These are phyloP conservation scores for Rhynchospora breviuscula DNA, from an alignment of 176 grass and related monocot genomes.

Conservation along the genomic window DNA sequence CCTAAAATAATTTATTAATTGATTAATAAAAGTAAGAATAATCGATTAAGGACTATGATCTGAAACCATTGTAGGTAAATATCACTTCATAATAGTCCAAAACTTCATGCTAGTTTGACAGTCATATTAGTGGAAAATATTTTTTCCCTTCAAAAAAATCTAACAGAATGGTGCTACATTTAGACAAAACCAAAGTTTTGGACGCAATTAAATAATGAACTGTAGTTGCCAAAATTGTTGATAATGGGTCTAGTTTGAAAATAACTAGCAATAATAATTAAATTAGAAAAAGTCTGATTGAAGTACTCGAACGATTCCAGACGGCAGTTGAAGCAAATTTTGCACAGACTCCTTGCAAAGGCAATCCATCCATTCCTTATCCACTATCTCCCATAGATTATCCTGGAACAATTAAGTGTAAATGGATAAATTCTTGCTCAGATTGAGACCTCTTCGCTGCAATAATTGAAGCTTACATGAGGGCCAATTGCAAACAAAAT, in stretches of 20 bases:
- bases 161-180: background rate
- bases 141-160: background rate
- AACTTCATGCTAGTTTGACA: background rate
- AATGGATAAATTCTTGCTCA: background rate
- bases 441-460: background rate
- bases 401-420: slow-evolving; percentile 35
- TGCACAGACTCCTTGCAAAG: slow-evolving; percentile 54
- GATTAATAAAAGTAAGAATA: background rate
- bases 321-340: slow-evolving; percentile 55
- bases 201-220: background rate
- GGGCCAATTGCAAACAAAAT: background rate
- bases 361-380: slow-evolving; percentile 82
- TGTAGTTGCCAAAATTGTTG: background rate
- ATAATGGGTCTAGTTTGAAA: background rate
- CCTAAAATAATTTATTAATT: slow-evolving; percentile 33
- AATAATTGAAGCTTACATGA: background rate
- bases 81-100: background rate
- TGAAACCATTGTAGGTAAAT: background rate
- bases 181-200: background rate
- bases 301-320: slow-evolving; percentile 56
- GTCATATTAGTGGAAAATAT: background rate
- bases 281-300: slow-evolving; percentile 12
- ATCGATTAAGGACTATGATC: background rate
- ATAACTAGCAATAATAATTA: background rate
- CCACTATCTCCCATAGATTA: slow-evolving; percentile 66